A percentile compares a stretch with the other conserved stretches of the same genome.
Evolutionary conservation across 1,284 basidiomycete genomes (phyloP).

Genomic region (Apiotrichum porosum): DNA sequence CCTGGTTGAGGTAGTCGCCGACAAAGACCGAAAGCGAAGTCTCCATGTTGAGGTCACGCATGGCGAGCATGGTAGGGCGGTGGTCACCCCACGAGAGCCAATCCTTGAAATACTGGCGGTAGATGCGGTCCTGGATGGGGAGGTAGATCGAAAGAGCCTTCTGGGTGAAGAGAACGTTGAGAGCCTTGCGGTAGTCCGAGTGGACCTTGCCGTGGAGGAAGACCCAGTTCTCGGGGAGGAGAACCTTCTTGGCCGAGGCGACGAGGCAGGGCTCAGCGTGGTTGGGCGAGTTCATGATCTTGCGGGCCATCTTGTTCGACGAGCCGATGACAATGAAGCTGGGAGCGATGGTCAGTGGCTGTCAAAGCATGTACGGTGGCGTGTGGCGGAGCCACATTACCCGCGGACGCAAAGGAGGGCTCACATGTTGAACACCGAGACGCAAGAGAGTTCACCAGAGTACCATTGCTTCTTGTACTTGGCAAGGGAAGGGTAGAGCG

Average conservation of each 20-base stretch:
- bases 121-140: conserved; percentile 76
- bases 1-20: conserved; percentile 78
- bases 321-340: conserved; percentile 97
- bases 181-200: conserved; percentile 85
- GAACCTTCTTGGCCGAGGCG: conserved; percentile 82
- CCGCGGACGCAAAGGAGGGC: conserved; percentile 47
- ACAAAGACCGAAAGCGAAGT: conserved; percentile 94
- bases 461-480: conserved; percentile 86
- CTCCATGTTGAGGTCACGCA: conserved; percentile 95
- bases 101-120: conserved; percentile 66
- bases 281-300: conserved; percentile 85
- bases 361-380: neutral
- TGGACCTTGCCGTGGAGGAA: conserved; percentile 93
- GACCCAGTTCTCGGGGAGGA: conserved; percentile 92
- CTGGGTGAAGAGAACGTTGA: conserved; percentile 91
- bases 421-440: conserved; percentile 94
- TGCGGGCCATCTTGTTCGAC: conserved; percentile 81
- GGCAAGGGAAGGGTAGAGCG: conserved; percentile 79
- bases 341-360: neutral
- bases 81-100: conserved; percentile 59
- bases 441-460: conserved; percentile 72
- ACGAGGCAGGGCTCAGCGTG: conserved; percentile 92
- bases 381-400: neutral
- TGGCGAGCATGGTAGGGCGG: conserved; percentile 78
- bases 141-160: conserved; percentile 89